Base-by-base conservation (phyloP, 2,329 filamentous ascomycete genomes). In the Fonsecaea pedrosoi region DNA sequence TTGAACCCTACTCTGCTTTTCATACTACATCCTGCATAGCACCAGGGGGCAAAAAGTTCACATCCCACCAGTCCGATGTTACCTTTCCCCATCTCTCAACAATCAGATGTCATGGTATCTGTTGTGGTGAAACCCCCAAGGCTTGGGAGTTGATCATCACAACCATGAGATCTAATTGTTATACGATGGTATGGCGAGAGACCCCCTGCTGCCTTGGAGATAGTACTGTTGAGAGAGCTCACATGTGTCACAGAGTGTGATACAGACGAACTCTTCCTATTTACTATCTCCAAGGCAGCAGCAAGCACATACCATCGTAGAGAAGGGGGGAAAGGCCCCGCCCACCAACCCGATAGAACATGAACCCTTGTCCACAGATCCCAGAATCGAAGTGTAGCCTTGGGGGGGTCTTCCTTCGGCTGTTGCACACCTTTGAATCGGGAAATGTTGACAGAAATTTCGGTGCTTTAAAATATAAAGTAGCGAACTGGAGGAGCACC, bases 301-400 rank as follows among this genome's bases (percentile, higher is more conserved):
- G 18, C 45, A 30, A 50, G 18, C 45, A 21, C 45, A 50, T 50
- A 30, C 12, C 18, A 25, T 50, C 9, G 15, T 25, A 12, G 18
- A 50, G 21, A 21, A 50, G 45, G 45, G 45, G 45, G 18, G 18
- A 30, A 30, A 25, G 45, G 45, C 45, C 45, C 45, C 45, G 21
- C 45, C 45, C 45, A 50, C 45, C 45, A 50, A 50, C 45, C 45
- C 18, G 45, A 50, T 50, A 50, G 45, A 30, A 50, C 45, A 25
- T 50, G 45, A 50, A 50, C 45, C 10, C 21, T 30, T 25, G 21
- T 13, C 7, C 7, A 9, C 45, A 50, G 4, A 50, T 50, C 2
- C 21, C 45, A 50, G 18, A 21, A 5, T 50, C 45, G 21, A 50
- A 50, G 21, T 25, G 45, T 50, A 50, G 8, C 42, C 4, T 21